These are phyloP conservation scores for Collariella sp. DNA, from an alignment of 495 filamentous ascomycete genomes.

Conservation along the genomic window DNA sequence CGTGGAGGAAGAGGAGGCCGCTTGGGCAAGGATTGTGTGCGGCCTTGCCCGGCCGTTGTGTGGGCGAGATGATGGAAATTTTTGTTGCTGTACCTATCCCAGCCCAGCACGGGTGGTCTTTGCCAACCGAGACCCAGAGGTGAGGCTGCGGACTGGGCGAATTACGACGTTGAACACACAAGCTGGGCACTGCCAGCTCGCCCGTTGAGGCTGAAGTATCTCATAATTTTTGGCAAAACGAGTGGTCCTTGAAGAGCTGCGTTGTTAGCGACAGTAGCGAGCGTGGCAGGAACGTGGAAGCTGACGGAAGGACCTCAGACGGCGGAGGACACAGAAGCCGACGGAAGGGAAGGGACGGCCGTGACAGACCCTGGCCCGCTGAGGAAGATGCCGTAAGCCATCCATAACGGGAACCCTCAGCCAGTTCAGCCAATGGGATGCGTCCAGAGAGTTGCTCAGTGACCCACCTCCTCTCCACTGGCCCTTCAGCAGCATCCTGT, in stretches of 20 bases:
- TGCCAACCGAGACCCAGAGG: background rate
- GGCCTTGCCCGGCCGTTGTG: slow-evolving; percentile 2
- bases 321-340: slow-evolving; percentile 20
- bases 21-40: slow-evolving; percentile 2
- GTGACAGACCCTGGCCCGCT: background rate
- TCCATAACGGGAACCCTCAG: slow-evolving; percentile 15
- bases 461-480: slow-evolving; percentile 15
- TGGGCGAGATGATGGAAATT: no score
- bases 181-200: background rate
- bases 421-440: slow-evolving; percentile 7
- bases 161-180: background rate
- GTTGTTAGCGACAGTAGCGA: slow-evolving; percentile 12
- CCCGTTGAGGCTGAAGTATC: background rate
- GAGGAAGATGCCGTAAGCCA: slow-evolving; percentile 25
- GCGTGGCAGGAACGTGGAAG: slow-evolving; percentile 4
- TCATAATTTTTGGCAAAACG: background rate
- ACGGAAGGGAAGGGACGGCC: slow-evolving; percentile 24
- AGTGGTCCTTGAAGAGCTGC: slow-evolving; percentile 9
- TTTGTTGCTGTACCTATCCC: background rate
- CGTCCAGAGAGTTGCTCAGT: slow-evolving; percentile 2
- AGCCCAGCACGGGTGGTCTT: background rate
- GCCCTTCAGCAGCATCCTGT: background rate
- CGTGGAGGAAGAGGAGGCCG: slow-evolving; percentile 11
- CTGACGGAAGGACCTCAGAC: no score
- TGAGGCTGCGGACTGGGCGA: background rate